Evolutionary conservation across 2,329 filamentous ascomycete species (phyloP), one percentile per base, ranked within the genome.

Genomic region (Fusarium pseudocircinatum): DNA sequence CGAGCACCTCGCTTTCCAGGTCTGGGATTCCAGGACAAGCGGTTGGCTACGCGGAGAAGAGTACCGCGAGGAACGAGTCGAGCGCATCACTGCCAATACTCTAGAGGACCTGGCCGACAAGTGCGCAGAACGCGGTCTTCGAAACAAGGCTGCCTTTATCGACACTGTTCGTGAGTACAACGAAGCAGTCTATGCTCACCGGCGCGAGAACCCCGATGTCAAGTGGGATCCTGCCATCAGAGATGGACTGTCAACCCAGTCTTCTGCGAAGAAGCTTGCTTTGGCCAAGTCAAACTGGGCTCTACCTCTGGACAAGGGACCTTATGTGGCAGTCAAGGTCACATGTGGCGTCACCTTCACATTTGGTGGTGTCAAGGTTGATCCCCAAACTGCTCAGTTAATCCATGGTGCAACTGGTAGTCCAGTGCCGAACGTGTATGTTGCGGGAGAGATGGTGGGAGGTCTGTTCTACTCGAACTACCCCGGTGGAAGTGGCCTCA

Each of bases 201-300:
- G 63, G 2, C 40, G 8, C 6, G 65, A 68, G 18, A 54, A 54
- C 16, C 63, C 46, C 1, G 18, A 34, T 3, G 47, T 24, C 22
- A 68, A 62, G 26, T 68, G 65, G 65, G 63, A 68, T 4, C 65
- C 63, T 4, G 63, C 65, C 6, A 62, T 49, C 6, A 42, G 47
- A 49, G 65, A 68, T 24, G 54, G 56, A 4, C 36, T 68, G 14
- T 68, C 63, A 5, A 68, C 65, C 6, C 65, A 68, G 7, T 68
- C 65, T 8, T 68, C 54, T 0, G 10, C 18, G 3, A 68, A 68
- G n/a, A 53, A 49, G 20, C 26, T 68, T 4, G 30, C 46, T 28
- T 20, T 68, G 11, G 65, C 63, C 20, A 68, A 68, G 18, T 68
- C 65, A 0, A 68, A 68, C 14, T 68, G 65, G 65, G 65, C 65